These are phyloP conservation scores for Cercophora newfieldiana DNA, from an alignment of 495 filamentous ascomycete genomes.

Conservation along the genomic window DNA sequence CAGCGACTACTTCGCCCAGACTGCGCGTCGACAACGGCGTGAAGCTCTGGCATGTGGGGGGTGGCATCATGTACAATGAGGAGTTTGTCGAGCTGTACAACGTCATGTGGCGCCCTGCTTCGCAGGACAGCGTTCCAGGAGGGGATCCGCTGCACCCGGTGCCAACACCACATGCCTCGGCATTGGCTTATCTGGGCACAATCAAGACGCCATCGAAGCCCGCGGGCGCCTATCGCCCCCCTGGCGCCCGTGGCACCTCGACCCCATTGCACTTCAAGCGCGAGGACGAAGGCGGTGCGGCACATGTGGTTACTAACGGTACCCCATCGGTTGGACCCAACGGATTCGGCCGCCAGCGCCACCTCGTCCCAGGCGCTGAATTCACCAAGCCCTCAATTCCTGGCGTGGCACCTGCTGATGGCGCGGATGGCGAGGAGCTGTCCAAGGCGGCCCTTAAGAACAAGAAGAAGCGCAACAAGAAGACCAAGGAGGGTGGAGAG, in stretches of 20 bases:
- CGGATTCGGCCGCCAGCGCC: constrained; percentile 73
- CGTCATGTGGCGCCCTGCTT: constrained; percentile 84
- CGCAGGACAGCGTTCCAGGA: constrained; percentile 56
- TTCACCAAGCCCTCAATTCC: constrained; percentile 58
- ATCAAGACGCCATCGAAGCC: constrained; percentile 92
- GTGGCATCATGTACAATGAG: constrained; percentile 88
- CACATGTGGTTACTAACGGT: constrained; percentile 78
- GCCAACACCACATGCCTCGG: constrained; percentile 81
- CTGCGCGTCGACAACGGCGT: constrained; percentile 95
- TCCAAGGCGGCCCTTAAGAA: constrained; percentile 92
- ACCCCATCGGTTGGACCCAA: constrained; percentile 64
- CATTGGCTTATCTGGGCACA: constrained; percentile 75
- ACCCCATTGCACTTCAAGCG: constrained; percentile 96
- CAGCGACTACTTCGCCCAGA: constrained; percentile 91
- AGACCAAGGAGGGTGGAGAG: constrained; percentile 78
- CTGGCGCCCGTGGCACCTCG: constrained; percentile 84
- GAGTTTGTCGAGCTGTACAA: constrained; percentile 94
- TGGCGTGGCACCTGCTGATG: constrained; percentile 70
- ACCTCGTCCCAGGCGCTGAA: constrained; percentile 55
- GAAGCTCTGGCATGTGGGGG: constrained; percentile 91
- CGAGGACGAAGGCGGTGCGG: constrained; percentile 93
- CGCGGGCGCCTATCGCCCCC: constrained; percentile 91
- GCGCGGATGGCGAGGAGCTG: constrained; percentile 59
- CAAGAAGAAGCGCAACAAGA: constrained; percentile 98
- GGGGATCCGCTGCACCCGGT: constrained; percentile 75